Percentiles rank a stretch among this genome's conserved stretches.
Conservation (phyloP, 106 monocot genomes). For the Dendrobium officinale region DNA sequence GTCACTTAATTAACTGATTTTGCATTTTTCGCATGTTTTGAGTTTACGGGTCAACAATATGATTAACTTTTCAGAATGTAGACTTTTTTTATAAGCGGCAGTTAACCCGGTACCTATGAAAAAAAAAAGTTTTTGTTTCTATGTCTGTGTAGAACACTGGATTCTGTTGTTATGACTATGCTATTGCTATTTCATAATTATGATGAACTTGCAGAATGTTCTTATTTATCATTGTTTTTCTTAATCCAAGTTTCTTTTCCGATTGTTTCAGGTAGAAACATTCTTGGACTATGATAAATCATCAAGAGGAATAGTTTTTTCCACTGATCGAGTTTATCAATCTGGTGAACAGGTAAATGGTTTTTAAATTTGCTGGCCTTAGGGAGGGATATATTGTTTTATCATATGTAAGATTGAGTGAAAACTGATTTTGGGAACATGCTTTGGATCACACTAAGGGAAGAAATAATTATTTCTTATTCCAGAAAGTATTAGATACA, state of each 20-base stretch:
- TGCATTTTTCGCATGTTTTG: too few relatives aligned
- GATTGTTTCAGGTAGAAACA: slow-evolving; percentile 68
- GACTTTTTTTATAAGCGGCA: not conserved
- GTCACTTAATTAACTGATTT: too few relatives aligned
- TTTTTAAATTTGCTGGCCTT: not conserved
- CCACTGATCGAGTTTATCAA: slow-evolving; percentile 73
- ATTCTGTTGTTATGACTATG: not conserved
- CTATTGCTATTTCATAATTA: not conserved
- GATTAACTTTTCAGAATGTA: not conserved
- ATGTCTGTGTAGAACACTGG: not conserved
- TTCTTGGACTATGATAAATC: slow-evolving; percentile 92
- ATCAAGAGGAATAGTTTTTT: slow-evolving; percentile 79
- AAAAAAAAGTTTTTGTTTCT: not conserved
- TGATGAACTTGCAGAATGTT: not conserved
- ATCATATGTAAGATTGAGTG: not conserved
- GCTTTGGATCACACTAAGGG: too few relatives aligned
- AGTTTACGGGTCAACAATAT: not conserved
- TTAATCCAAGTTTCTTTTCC: not conserved
- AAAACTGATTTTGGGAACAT: too few relatives aligned
- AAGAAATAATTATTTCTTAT: too few relatives aligned
- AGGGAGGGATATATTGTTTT: not conserved
- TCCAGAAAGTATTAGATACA: too few relatives aligned
- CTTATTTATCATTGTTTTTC: not conserved
- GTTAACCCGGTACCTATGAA: not conserved
- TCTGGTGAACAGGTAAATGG: slow-evolving; percentile 95